Evolutionary conservation across 2,329 filamentous ascomycete genomes (phyloP).

Genomic region (Hypocreales sp.): DNA sequence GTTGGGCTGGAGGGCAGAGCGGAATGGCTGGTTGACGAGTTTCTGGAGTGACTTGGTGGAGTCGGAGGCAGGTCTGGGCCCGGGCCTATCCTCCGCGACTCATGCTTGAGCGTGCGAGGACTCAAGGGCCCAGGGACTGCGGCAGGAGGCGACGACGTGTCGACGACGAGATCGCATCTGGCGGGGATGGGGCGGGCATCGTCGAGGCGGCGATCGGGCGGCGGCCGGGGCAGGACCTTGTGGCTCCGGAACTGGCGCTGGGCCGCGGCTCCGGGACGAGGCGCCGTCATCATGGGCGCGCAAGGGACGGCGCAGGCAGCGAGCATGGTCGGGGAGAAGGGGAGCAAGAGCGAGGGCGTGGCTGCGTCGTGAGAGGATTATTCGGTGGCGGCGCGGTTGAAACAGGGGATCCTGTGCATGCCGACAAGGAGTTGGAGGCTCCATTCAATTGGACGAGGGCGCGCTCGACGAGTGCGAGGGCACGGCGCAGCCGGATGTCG

Average conservation of each 20-base stretch:
- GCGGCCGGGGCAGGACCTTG: slow-evolving; percentile 25
- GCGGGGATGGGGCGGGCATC: slow-evolving; percentile 9
- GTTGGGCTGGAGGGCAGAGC: slow-evolving; percentile 25
- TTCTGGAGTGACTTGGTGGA: slow-evolving; percentile 43
- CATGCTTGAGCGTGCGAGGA: slow-evolving; percentile 24
- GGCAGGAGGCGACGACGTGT: slow-evolving; percentile 10
- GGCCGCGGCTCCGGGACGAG: too few species aligned
- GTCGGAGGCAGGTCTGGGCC: slow-evolving; percentile 44
- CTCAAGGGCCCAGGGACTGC: slow-evolving; percentile 19
- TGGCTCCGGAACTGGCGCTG: slow-evolving; percentile 32
- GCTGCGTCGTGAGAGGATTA: too few species aligned
- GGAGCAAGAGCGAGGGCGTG: background rate
- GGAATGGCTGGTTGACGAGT: slow-evolving; percentile 36
- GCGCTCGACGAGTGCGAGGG: background rate
- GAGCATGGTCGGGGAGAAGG: background rate
- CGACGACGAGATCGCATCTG: slow-evolving; percentile 11
- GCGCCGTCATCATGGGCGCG: slow-evolving; percentile 10
- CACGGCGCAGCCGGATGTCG: too few species aligned
- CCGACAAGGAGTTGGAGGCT: background rate
- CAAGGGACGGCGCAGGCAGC: too few species aligned
- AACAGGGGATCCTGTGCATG: background rate
- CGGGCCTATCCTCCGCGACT: slow-evolving; percentile 23
- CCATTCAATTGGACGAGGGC: background rate
- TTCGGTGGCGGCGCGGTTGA: too few species aligned
- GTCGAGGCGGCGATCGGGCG: slow-evolving; percentile 10